Conservation (phyloP, 2,329 filamentous ascomycete genomes). For the Alternaria rosae region DNA sequence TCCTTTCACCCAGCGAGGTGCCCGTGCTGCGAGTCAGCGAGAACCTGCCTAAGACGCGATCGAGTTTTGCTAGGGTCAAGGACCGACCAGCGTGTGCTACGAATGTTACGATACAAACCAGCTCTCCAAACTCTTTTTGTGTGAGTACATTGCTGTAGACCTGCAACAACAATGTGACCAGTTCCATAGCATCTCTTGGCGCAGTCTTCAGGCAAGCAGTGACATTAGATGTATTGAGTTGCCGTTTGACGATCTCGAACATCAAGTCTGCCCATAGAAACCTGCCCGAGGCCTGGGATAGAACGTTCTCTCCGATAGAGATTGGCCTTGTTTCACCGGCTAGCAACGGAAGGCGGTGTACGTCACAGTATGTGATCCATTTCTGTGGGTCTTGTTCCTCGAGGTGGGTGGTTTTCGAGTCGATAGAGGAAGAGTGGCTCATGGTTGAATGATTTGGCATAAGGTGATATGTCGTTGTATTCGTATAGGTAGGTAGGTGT, state of each 20-base stretch:
- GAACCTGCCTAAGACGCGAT: background rate
- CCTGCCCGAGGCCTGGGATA: background rate
- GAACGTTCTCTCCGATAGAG: background rate
- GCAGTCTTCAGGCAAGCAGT: background rate
- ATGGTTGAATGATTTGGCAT: background rate
- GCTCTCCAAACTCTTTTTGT: background rate
- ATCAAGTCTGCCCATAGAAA: slow-evolving; percentile 2
- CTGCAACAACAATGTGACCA: background rate
- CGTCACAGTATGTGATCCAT: background rate
- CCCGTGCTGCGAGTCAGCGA: background rate
- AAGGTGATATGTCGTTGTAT: background rate
- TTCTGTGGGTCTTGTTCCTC: background rate
- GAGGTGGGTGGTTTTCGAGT: background rate
- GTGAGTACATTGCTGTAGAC: background rate
- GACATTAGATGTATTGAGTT: background rate
- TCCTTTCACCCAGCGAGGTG: background rate
- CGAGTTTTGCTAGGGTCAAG: background rate
- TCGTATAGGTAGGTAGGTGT: background rate
- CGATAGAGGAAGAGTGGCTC: background rate
- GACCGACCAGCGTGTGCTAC: background rate
- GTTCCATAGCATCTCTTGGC: background rate
- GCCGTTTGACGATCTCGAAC: slow-evolving; percentile 1
- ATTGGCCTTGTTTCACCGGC: background rate
- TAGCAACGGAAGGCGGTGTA: background rate
- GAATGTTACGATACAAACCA: background rate